These are phyloP conservation scores for Salvia miltiorrhiza DNA, from an alignment of 257 asterid genomes.

Conservation along the genomic window DNA sequence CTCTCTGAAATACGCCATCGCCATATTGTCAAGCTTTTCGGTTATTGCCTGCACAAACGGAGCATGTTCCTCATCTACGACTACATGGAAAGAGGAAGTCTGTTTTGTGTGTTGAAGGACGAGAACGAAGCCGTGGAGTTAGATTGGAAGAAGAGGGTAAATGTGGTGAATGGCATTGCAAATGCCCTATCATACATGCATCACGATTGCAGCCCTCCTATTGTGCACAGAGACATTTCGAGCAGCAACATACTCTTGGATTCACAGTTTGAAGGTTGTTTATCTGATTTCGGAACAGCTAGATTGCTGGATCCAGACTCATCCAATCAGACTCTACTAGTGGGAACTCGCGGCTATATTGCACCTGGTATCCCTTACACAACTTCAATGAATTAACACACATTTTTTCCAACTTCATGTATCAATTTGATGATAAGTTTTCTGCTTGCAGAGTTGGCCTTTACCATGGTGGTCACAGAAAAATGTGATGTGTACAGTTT, in stretches of 20 bases:
- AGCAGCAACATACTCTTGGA: neutral
- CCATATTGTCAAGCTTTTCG: neutral
- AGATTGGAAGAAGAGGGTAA: neutral
- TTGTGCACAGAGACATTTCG: neutral
- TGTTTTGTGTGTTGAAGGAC: neutral
- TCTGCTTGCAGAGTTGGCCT: constrained; percentile 23
- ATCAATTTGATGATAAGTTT: too few relatives aligned
- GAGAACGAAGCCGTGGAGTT: neutral
- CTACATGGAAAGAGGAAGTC: constrained; percentile 6
- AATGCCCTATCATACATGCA: neutral
- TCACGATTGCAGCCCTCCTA: neutral
- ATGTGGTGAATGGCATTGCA: neutral
- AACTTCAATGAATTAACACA: too few relatives aligned
- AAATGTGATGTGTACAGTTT: constrained; percentile 31
- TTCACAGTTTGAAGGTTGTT: neutral
- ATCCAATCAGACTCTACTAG: neutral
- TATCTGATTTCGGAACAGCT: neutral
- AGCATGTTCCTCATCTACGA: neutral
- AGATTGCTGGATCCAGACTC: constrained; percentile 1
- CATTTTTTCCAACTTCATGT: too few relatives aligned
- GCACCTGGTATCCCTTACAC: neutral
- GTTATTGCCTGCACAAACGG: neutral
- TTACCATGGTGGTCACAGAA: constrained; percentile 24
- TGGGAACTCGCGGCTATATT: neutral
- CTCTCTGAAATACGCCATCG: neutral